Conservation (phyloP, 225 moss, liverwort and hornwort species). For the Pseudoscleropodium purum region DNA sequence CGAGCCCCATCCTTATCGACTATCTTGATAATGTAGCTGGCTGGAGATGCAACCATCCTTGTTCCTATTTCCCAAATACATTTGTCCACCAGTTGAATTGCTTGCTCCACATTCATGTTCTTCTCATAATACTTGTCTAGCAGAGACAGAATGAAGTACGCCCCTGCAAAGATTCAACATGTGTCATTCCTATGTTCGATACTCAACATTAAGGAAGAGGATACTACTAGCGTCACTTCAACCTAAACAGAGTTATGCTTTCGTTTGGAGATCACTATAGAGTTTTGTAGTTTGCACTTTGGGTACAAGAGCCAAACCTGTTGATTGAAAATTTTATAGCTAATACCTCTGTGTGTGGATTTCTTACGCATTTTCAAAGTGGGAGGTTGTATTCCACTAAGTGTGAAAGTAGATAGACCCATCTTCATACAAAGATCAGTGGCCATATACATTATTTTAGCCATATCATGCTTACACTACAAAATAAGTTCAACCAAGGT, state of each 20-base stretch:
- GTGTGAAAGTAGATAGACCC: not conserved
- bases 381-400: not conserved
- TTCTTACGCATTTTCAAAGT: not conserved
- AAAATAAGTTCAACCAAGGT: not conserved
- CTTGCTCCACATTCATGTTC: constrained; percentile 27
- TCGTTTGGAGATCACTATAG: not conserved
- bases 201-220: not conserved
- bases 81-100: constrained; percentile 16
- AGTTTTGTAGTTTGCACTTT: not conserved
- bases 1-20: constrained; percentile 35
- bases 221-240: not conserved
- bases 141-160: constrained; percentile 39
- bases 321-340: not conserved
- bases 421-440: not conserved
- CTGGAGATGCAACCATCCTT: constrained; percentile 31
- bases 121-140: constrained; percentile 40
- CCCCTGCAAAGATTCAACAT: constrained; percentile 10
- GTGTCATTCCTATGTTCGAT: not conserved
- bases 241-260: not conserved
- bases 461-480: not conserved
- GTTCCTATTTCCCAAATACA: constrained; percentile 36
- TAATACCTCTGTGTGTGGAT: not conserved
- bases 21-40: constrained; percentile 29
- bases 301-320: not conserved
- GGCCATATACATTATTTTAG: not conserved